Base-by-base conservation (phyloP, 2,329 filamentous ascomycete species). In the Emericellopsis atlantica region DNA sequence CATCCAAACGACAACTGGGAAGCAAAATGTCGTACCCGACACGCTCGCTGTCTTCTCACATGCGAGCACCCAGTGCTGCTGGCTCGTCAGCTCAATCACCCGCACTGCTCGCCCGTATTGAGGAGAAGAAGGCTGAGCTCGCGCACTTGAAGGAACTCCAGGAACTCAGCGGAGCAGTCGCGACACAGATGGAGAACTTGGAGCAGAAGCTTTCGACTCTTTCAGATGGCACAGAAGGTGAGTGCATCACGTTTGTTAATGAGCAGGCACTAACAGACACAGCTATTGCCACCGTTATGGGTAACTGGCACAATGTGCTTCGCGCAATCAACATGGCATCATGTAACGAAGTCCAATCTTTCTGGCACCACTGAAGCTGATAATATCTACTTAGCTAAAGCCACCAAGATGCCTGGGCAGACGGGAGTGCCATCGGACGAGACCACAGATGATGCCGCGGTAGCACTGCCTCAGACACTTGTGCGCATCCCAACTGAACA, bases 291-390 rank as follows among this genome's bases (percentile, higher is more conserved):
- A 74, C 81, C n/a, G 85, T 93, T 18, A 68, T 93, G 56, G 76
- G 81, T 40, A 93, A 92, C 58, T 93, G 86, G 86, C 82, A 89
- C 59, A 89, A 86, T 51, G 85, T 93, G 48, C 70, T 93, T 45
- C 72, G 82, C 48, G 84, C 84, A 34, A 89, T 93, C 54, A 83
- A 83, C 54, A 89, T 92, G 83, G 86, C 86, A 46, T 89, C 83
- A 45, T 73, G 84, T 89, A 70, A 54, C 77, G 31, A 12, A 16
- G 12, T 38, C 26, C 16, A 23, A n/a, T 7, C 21, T 12, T 8
- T 12, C 21, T n/a, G 21, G 12, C 11, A 32, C 7, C n/a, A 8
- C 26, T 33, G n/a, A 12, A 37, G 18, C 12, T 21, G 35, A 31
- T 29, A 32, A 33, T 16, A 16, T 23, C 32, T 24, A 10, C 36